Percentiles rank a stretch among this genome's conserved stretches.
Conservation (phyloP, 208 protist species). For the Tritrichomonas foetus region DNA sequence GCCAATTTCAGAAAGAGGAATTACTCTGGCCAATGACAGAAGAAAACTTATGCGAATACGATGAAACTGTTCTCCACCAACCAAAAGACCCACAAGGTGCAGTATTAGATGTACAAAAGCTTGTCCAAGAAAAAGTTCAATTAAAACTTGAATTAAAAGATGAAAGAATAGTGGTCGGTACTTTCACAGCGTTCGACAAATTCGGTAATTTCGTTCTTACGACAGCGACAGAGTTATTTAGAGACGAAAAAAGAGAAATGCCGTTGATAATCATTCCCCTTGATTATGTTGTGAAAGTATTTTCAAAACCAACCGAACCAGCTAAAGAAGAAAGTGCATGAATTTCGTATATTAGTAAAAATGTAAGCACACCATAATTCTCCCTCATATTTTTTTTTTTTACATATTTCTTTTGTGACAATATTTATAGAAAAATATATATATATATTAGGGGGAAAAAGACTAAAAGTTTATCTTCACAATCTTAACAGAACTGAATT, state of each 20-base stretch:
- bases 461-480: no score
- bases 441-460: no score
- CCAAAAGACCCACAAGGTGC: background rate
- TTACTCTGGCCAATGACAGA: no score
- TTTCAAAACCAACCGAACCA: no score
- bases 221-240: background rate
- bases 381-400: no score
- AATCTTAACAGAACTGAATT: no score
- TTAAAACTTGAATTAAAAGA: constrained; percentile 6
- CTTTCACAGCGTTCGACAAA: constrained; percentile 20
- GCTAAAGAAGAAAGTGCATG: no score
- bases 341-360: no score
- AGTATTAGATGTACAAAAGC: background rate
- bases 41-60: background rate
- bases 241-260: background rate
- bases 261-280: background rate
- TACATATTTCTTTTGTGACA: no score
- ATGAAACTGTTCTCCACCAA: background rate
- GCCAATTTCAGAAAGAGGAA: no score
- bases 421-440: no score
- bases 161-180: background rate
- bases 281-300: background rate
- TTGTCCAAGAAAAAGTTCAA: background rate
- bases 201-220: constrained; percentile 34
- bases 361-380: no score